Conservation (phyloP, 352 stramenopile species). For the Pythium utonaiense region DNA sequence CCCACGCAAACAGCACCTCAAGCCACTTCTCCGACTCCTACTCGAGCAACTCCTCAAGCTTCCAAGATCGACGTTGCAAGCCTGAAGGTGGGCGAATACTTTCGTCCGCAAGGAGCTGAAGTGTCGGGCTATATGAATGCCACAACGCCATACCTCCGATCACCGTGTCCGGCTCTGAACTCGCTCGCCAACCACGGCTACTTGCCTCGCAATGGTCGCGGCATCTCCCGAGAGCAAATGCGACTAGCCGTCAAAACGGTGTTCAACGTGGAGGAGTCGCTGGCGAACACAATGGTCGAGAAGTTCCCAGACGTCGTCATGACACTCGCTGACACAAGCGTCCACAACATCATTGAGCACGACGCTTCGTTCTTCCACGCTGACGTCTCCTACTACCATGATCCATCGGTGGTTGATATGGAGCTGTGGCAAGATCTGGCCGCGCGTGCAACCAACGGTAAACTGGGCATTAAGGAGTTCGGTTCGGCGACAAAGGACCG, state of each 20-base stretch:
- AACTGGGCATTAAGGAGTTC: background rate
- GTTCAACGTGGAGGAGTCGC: background rate
- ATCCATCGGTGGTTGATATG: slow-evolving; percentile 29
- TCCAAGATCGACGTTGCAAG: background rate
- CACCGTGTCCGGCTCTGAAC: background rate
- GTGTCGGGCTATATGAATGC: background rate
- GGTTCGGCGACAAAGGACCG: background rate
- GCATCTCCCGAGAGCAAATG: background rate
- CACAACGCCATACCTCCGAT: background rate
- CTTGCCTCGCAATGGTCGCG: slow-evolving; percentile 1
- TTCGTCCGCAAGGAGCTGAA: background rate
- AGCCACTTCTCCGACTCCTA: background rate
- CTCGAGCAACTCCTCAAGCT: background rate
- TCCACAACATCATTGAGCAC: slow-evolving; percentile 32
- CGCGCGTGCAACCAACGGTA: background rate
- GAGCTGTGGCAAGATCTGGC: slow-evolving; percentile 26
- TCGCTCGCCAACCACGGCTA: slow-evolving; percentile 4
- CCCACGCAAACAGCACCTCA: background rate
- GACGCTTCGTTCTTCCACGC: slow-evolving; percentile 31
- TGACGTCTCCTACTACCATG: slow-evolving; percentile 30
- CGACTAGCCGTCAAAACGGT: background rate
- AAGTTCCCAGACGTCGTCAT: background rate
- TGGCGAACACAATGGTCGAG: background rate
- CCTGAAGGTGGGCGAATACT: slow-evolving; percentile 7
- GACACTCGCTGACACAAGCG: slow-evolving; percentile 5